Evolutionary conservation across 192 early-diverging fungal species (phyloP).

Genomic region (Mycoemilia scoparia): DNA sequence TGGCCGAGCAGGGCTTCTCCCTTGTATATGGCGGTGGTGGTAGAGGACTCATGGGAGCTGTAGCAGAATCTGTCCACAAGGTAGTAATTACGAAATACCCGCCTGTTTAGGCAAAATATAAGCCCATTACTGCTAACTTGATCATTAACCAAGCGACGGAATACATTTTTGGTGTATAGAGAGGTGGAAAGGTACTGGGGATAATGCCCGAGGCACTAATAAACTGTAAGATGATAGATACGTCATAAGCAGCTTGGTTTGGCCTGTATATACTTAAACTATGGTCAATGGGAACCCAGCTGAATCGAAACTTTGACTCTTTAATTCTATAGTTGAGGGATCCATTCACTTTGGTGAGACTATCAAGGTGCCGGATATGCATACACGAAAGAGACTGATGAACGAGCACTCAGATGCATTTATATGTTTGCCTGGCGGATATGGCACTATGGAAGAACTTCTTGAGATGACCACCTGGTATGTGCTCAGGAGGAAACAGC

Average conservation of each 20-base stretch:
- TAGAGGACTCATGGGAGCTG: conserved; percentile 62
- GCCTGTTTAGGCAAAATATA: not conserved
- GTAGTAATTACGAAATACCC: too few relatives aligned
- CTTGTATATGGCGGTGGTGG: conserved; percentile 54
- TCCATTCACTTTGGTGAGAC: conserved; percentile 26
- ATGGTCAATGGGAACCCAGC: conserved; percentile 2
- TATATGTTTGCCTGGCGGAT: conserved; percentile 72
- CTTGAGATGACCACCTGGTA: conserved; percentile 69
- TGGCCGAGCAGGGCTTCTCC: conserved; percentile 35
- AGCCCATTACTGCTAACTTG: not conserved
- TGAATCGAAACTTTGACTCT: conserved; percentile 15
- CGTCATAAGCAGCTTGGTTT: not conserved
- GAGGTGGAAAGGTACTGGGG: conserved; percentile 46
- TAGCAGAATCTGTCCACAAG: conserved; percentile 47
- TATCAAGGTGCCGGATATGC: conserved; percentile 64
- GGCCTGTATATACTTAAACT: not conserved
- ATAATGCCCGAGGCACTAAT: conserved; percentile 54
- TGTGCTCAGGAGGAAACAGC: too few relatives aligned
- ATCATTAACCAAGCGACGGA: not conserved
- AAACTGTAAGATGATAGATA: conserved; percentile 9
- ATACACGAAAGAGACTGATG: conserved; percentile 61
- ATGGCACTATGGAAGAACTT: conserved; percentile 76
- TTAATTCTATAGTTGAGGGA: conserved; percentile 29
- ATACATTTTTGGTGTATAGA: too few relatives aligned
- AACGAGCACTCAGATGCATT: conserved; percentile 48